Base-by-base conservation (phyloP, 2,329 filamentous ascomycete genomes). In the Xylariaceae sp. region DNA sequence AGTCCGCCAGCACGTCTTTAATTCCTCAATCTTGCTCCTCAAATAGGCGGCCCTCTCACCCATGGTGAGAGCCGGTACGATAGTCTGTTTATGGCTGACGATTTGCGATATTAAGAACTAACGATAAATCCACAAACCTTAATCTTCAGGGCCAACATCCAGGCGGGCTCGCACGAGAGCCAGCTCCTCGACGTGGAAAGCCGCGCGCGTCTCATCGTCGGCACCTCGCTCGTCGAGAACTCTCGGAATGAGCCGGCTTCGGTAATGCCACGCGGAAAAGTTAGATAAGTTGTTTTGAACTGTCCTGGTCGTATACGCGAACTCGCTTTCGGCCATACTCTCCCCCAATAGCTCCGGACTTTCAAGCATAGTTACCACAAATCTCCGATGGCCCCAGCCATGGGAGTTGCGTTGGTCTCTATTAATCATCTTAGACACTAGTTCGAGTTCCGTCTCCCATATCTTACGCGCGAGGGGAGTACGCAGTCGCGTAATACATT, bases 231-330 rank as follows among this genome's bases (percentile, higher is more conserved):
- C 89, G 20, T 84, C 75, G 50, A 98, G 77, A 19, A 96, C 74
- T 41, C 83, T 82, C 40, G 90, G 86, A 51, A 96, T 95, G 20
- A 97, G 80, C 68, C 89, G 90, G 64, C 89, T 91, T 48, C 93
- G 86, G 70, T 89, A 89, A 72, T 98, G 93, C 93, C 93, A 98
- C 1, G 95, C 95, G 3, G 92, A 96, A 72, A 98, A 98, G 72
- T 99, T 99, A 43, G 90, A 96, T 45, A 99, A 79, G 65, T 96
- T 89, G 16, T 76, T 78, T 43, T 82, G 78, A 66, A 97, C 91
- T 90, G 93, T 96, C 69, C 85, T 89, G n/a, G 89, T 92, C 1
- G 95, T 96, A 73, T 96, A 98, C 32, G 84, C 85, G 63, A 96
- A 93, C 72, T 98, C 95, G n/a, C 80, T 68, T 73, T 96, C 88